Percentiles rank a stretch among this genome's conserved stretches.
phyloP scores from a whole-genome alignment of 257 asterid species.

The Petunia axillaris region DNA sequence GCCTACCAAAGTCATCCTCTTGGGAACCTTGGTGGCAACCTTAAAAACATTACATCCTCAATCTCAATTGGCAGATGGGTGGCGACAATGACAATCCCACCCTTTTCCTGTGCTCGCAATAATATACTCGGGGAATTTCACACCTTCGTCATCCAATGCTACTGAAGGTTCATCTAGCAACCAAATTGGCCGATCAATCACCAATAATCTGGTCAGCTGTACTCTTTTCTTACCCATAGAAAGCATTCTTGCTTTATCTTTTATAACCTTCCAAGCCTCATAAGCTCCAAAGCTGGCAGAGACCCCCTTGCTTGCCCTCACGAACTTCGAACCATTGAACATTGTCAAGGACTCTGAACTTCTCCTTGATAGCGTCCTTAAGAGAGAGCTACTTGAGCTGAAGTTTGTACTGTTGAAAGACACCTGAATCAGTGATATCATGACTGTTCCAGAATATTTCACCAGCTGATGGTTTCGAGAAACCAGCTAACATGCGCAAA shows the following conservation, averaged over 20 bases:
- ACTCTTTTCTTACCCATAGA: slow-evolving; percentile 85
- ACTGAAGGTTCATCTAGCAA: slow-evolving; percentile 91
- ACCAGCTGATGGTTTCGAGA: slow-evolving; percentile 83
- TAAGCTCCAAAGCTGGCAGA: slow-evolving; percentile 67
- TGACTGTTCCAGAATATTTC: slow-evolving; percentile 88
- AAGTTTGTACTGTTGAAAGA: slow-evolving; percentile 84
- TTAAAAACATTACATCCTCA: slow-evolving; percentile 61
- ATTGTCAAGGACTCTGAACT: slow-evolving; percentile 74
- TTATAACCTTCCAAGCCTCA: slow-evolving; percentile 81
- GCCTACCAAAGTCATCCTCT: slow-evolving; percentile 60
- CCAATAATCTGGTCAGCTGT: slow-evolving; percentile 79
- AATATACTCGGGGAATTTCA: slow-evolving; percentile 62
- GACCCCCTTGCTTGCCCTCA: slow-evolving; percentile 81
- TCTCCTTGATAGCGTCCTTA: slow-evolving; percentile 70
- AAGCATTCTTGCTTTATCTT: slow-evolving; percentile 78
- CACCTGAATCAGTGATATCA: slow-evolving; percentile 65
- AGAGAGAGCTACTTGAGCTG: slow-evolving; percentile 83
- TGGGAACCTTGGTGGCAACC: slow-evolving; percentile 67
- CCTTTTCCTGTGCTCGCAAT: slow-evolving; percentile 74
- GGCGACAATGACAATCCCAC: slow-evolving; percentile 72
- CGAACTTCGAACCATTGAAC: slow-evolving; percentile 85
- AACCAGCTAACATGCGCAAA: slow-evolving; percentile 85
- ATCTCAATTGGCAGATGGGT: slow-evolving; percentile 63
- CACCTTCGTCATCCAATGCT: slow-evolving; percentile 81
- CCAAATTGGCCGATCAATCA: slow-evolving; percentile 89